Evolutionary conservation across 148 eudicot genomes (phyloP), one percentile per base, ranked within the genome.

Genomic region (Nyssa sinensis): DNA sequence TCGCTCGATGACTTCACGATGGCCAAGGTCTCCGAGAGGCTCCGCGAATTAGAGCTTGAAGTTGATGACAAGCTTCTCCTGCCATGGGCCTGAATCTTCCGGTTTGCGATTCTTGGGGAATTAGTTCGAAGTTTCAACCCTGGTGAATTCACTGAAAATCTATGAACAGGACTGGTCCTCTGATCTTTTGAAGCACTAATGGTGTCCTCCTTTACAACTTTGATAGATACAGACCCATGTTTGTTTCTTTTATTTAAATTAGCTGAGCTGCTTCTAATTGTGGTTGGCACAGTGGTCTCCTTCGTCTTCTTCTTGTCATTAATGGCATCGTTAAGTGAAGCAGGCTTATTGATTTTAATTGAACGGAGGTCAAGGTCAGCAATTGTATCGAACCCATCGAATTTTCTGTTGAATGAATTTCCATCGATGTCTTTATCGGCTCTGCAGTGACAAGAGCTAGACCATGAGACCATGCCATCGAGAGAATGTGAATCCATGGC

Each of bases 1-100:
- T 91, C 91, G 70, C 37, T 66, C 27, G 98, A 88, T 0, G 90
- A 70, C 75, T 94, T 94, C 81, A 94, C 95, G 58, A 94, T 90
- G 14, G 97, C 95, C n/a, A 88, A 82, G 53, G 91, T 91, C 75
- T 94, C 93, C 64, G 92, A 88, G 32, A 86, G 64, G 51, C 86
- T 84, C 66, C 71, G 67, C 31, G 62, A 30, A 17, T 73, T 33
- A 3, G 57, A 4, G 49, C 66, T 34, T 19, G 75, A 23, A 33
- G 64, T 33, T 11, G 69, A 64, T 32, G 73, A 74, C 65, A 71
- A 67, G 29, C 88, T 89, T 63, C 62, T 83, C 76, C 89, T 75
- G 35, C 80, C 85, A 19, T 41, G 37, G n/a, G 2, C 84, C 62
- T 74, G 75, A 25, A 83, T 80, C 28, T 75, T 83, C 72, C 76